Evolutionary conservation across 306 rosid genomes (phyloP), one percentile per base, ranked within the genome.

Genomic region (Trifolium fragiferum): DNA sequence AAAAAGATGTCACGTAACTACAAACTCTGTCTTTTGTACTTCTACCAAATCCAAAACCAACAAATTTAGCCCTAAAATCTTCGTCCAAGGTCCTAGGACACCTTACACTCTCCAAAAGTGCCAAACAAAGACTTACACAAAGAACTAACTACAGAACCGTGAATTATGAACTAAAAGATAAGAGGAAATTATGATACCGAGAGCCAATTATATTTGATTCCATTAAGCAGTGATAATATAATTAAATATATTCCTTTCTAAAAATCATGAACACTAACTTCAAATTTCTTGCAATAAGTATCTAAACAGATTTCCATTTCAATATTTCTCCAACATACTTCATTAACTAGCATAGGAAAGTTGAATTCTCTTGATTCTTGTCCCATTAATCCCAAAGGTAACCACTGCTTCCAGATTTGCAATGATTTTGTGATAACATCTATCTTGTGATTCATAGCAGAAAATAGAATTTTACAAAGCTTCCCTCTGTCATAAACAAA

Each of bases 281-380:
- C 65, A 59, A 59, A 59, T 27, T 25, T 59, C 38, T 25, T 61
- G 66, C 59, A 51, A 27, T 10, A 65, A 55, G 68, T 25, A 65
- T 11, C 61, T 64, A 53, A 72, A 72, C 43, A 79, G 44, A 65
- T 54, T 72, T 59, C 54, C 62, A 21, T 43, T 54, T 32, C 21
- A 65, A 72, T 32, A 73, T 63, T n/a, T n/a, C n/a, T n/a, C n/a
- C n/a, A n/a, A n/a, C n/a, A n/a, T n/a, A n/a, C n/a, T n/a, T n/a
- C n/a, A n/a, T n/a, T n/a, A n/a, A n/a, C n/a, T n/a, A n/a, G n/a
- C n/a, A n/a, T n/a, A n/a, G n/a, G n/a, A n/a, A n/a, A n/a, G n/a
- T n/a, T n/a, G n/a, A n/a, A n/a, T n/a, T n/a, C n/a, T n/a, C n/a
- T n/a, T n/a, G n/a, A n/a, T n/a, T n/a, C n/a, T n/a, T n/a, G n/a